A percentile compares a stretch with the other conserved stretches of the same genome.
Evolutionary conservation across 1,284 basidiomycete species (phyloP).

Genomic region (Ustilago crameri): DNA sequence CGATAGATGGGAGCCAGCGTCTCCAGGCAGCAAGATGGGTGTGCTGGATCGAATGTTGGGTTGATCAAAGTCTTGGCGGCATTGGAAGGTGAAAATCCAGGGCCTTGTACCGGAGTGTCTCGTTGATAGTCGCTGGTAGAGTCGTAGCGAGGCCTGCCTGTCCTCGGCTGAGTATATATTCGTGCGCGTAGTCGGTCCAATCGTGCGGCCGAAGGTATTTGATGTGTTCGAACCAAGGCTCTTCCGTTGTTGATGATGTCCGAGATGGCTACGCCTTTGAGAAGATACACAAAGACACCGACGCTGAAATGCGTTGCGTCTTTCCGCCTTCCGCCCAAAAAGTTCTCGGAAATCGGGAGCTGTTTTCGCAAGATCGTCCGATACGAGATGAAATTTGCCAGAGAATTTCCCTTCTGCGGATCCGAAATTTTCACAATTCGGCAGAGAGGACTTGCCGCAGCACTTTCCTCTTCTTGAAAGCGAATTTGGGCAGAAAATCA

Average conservation of each 20-base stretch:
- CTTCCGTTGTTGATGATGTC: neutral
- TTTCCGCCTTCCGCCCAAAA: constrained; percentile 2
- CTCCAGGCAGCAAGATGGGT: constrained; percentile 25
- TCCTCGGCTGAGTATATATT: too few species aligned
- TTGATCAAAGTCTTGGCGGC: constrained; percentile 7
- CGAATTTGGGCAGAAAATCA: neutral
- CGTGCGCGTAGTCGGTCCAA: too few species aligned
- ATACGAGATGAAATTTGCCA: neutral
- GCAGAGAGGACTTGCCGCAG: constrained; percentile 39
- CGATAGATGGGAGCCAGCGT: constrained; percentile 24
- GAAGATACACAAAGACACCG: neutral
- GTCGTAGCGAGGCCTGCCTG: too few species aligned
- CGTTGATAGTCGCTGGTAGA: too few species aligned
- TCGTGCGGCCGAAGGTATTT: neutral
- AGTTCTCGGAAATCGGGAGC: constrained; percentile 30
- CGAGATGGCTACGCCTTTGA: neutral
- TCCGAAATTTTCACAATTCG: constrained; percentile 8
- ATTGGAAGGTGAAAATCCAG: constrained; percentile 2
- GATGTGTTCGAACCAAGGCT: neutral
- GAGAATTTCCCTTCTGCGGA: constrained; percentile 4
- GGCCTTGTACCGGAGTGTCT: neutral
- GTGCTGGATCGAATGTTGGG: constrained; percentile 6
- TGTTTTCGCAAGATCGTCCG: neutral
- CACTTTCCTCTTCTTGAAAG: neutral
- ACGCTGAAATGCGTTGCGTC: too few species aligned